phyloP scores from a whole-genome alignment of 2,329 filamentous ascomycete genomes.

The Pochonia chlamydosporia region DNA sequence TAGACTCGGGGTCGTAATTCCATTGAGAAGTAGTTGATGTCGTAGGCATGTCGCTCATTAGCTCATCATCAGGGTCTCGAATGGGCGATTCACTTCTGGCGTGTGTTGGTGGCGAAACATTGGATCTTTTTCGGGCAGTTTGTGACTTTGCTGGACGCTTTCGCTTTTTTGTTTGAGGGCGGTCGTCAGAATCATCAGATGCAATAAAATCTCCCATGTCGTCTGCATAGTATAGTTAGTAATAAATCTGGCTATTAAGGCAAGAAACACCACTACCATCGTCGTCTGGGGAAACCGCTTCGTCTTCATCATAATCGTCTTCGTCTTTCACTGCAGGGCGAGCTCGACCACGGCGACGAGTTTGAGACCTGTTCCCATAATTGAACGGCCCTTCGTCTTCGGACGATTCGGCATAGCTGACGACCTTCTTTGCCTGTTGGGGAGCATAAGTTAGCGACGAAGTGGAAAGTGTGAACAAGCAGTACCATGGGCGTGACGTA shows the following conservation, averaged over 20 bases:
- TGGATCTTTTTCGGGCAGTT: slow-evolving; percentile 56
- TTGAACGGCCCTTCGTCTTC: slow-evolving; percentile 70
- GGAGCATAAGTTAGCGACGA: not conserved
- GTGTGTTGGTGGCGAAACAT: slow-evolving; percentile 37
- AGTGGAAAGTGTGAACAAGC: not conserved
- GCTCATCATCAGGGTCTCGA: slow-evolving; percentile 47
- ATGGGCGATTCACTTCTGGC: slow-evolving; percentile 29
- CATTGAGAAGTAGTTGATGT: slow-evolving; percentile 77
- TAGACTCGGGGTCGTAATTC: slow-evolving; percentile 54
- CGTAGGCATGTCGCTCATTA: slow-evolving; percentile 50
- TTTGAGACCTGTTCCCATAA: slow-evolving; percentile 31
- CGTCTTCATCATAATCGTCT: slow-evolving; percentile 66
- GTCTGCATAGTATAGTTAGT: slow-evolving; percentile 26
- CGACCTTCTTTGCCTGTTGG: slow-evolving; percentile 44
- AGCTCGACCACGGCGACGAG: slow-evolving; percentile 33
- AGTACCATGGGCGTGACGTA: not conserved
- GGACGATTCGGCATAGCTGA: slow-evolving; percentile 83
- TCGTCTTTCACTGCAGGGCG: slow-evolving; percentile 61
- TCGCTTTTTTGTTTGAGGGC: slow-evolving; percentile 60
- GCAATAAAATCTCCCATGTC: slow-evolving; percentile 87
- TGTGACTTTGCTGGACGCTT: slow-evolving; percentile 58
- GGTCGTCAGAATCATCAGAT: slow-evolving; percentile 68
- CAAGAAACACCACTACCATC: slow-evolving; percentile 59
- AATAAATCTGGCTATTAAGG: not conserved
- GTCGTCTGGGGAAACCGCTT: slow-evolving; percentile 54